phyloP scores from a whole-genome alignment of 352 stramenopile genomes.

The Blastocystis sp. region DNA sequence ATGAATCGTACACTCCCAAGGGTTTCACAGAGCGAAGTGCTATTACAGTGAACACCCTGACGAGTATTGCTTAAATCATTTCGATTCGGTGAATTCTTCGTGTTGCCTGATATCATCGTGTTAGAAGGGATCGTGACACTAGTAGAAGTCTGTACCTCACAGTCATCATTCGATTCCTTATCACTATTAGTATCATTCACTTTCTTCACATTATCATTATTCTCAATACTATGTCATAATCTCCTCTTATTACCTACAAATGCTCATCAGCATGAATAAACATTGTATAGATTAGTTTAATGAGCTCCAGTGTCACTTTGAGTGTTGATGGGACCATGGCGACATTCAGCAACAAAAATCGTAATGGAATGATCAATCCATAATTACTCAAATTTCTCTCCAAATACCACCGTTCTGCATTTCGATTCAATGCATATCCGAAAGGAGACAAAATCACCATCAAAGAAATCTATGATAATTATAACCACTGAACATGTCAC shows the following conservation, averaged over 20 bases:
- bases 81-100: no score
- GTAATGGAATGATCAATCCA: conserved; percentile 71
- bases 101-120: no score
- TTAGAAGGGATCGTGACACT: no score
- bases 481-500: conserved; percentile 75
- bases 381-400: conserved; percentile 72
- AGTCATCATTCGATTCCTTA: no score
- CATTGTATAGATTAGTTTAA: conserved; percentile 37
- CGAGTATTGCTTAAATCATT: no score
- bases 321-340: conserved; percentile 87
- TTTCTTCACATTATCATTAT: no score
- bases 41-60: conserved; percentile 45
- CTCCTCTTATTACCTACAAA: conserved; percentile 68
- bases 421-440: conserved; percentile 78
- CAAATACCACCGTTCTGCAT: conserved; percentile 81
- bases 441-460: conserved; percentile 75
- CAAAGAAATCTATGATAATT: conserved; percentile 29
- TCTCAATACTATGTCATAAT: no score
- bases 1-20: conserved; percentile 85
- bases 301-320: conserved; percentile 77
- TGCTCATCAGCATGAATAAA: conserved; percentile 62
- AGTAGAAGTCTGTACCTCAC: no score
- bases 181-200: no score
- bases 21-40: conserved; percentile 79
- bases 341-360: conserved; percentile 83